Percentiles rank a stretch among this genome's conserved stretches.
Evolutionary conservation across 176 grass and related monocot species (phyloP).

Genomic region (Carex parvula): DNA sequence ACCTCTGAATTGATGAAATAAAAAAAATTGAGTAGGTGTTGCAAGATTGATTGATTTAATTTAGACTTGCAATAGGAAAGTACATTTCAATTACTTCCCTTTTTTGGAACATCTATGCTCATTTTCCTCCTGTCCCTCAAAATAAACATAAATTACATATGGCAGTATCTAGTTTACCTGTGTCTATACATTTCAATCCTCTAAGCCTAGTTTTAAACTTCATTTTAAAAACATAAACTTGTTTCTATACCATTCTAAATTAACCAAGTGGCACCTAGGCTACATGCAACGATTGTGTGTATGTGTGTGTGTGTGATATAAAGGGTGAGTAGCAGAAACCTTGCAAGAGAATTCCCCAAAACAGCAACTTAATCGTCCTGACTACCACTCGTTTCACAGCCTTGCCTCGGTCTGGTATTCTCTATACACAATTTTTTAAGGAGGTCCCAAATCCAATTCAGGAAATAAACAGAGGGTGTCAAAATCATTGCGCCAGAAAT

Average conservation of each 20-base stretch:
- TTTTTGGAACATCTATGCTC: neutral
- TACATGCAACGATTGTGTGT: neutral
- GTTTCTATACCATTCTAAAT: neutral
- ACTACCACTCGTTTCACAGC: slow-evolving; percentile 62
- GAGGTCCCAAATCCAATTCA: neutral
- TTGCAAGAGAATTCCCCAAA: slow-evolving; percentile 92
- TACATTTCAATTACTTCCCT: neutral
- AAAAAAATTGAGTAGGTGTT: neutral
- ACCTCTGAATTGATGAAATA: neutral
- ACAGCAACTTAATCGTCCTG: slow-evolving; percentile 71
- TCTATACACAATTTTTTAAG: slow-evolving; percentile 35
- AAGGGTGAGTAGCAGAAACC: slow-evolving; percentile 29
- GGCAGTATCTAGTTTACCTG: neutral
- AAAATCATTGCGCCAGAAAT: neutral
- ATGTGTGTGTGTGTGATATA: neutral
- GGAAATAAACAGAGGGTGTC: neutral
- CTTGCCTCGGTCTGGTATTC: slow-evolving; percentile 50
- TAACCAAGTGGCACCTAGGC: neutral
- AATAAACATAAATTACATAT: neutral
- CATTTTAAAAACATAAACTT: neutral
- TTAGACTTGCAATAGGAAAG: neutral
- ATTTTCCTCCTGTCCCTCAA: neutral
- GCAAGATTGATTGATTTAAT: neutral
- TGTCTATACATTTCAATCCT: neutral
- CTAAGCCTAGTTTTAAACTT: neutral